These are phyloP conservation scores for Viola odorata DNA, from an alignment of 345 rosid species.

Conservation along the genomic window DNA sequence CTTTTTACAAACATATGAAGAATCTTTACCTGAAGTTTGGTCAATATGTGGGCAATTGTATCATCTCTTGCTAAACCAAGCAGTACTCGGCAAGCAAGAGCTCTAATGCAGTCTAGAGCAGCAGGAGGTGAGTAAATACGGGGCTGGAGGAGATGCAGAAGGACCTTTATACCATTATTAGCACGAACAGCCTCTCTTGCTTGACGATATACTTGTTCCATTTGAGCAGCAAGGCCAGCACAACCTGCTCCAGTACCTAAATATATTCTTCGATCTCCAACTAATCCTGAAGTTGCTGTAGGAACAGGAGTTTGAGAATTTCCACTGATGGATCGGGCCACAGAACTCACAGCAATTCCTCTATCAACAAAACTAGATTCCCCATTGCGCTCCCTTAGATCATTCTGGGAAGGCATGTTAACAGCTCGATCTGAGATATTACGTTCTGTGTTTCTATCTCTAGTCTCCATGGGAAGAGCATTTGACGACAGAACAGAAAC, in stretches of 20 bases:
- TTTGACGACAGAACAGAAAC: slow-evolving; percentile 41
- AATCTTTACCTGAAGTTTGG: slow-evolving; percentile 80
- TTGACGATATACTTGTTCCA: slow-evolving; percentile 92
- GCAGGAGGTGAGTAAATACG: slow-evolving; percentile 87
- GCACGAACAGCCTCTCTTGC: slow-evolving; percentile 96
- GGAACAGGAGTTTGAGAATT: slow-evolving; percentile 58
- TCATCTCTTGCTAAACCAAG: slow-evolving; percentile 98
- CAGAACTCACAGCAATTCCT: slow-evolving; percentile 30
- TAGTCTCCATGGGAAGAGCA: slow-evolving; percentile 33
- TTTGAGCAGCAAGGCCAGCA: slow-evolving; percentile 96
- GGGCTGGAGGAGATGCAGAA: slow-evolving; percentile 90
- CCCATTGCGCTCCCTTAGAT: slow-evolving; percentile 48
- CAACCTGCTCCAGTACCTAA: slow-evolving; percentile 96
- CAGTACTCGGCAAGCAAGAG: slow-evolving; percentile 86
- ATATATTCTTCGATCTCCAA: slow-evolving; percentile 92
- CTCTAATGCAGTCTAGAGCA: slow-evolving; percentile 87
- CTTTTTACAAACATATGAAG: neutral
- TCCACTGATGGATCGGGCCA: slow-evolving; percentile 31
- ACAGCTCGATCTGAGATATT: slow-evolving; percentile 35
- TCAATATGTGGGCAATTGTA: slow-evolving; percentile 93
- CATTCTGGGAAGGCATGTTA: slow-evolving; percentile 37
- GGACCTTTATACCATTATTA: slow-evolving; percentile 95
- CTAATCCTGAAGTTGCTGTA: slow-evolving; percentile 72
- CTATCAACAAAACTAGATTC: slow-evolving; percentile 42
- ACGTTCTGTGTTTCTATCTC: slow-evolving; percentile 44